Conservation (phyloP, 2,329 filamentous ascomycete genomes). For the Arthrobotrys megalospora region DNA sequence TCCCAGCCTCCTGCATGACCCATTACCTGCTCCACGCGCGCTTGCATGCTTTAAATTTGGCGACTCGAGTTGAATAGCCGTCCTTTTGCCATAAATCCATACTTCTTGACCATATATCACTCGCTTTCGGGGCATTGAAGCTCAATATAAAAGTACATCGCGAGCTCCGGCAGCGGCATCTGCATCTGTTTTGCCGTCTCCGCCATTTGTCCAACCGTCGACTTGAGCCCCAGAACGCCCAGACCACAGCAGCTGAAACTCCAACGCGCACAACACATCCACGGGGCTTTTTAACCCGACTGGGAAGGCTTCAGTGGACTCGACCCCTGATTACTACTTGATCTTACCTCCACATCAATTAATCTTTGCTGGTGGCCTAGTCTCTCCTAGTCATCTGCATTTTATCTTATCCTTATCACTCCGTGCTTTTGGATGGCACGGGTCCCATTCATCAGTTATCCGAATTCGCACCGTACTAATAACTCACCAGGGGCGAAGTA, state of each 20-base stretch:
- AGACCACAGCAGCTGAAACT: neutral
- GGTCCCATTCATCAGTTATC: too few species aligned
- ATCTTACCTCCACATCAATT: too few species aligned
- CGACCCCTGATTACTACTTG: too few species aligned
- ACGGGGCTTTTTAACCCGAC: too few species aligned
- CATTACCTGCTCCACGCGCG: constrained; percentile 4
- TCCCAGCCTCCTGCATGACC: constrained; percentile 49
- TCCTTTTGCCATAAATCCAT: neutral
- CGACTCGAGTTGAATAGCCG: constrained; percentile 2
- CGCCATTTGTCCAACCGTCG: constrained; percentile 12
- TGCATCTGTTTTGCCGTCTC: neutral
- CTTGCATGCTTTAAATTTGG: constrained; percentile 9
- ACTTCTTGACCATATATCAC: neutral
- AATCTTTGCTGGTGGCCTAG: too few species aligned
- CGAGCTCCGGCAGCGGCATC: neutral
- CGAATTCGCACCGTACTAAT: too few species aligned
- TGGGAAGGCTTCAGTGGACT: too few species aligned
- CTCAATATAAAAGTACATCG: neutral
- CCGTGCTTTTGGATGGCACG: too few species aligned
- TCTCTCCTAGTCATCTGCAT: too few species aligned
- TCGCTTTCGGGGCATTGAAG: neutral
- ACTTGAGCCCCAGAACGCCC: constrained; percentile 7
- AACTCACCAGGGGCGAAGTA: neutral
- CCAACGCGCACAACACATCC: constrained; percentile 17
- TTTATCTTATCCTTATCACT: too few species aligned